Percentiles rank a stretch among this genome's conserved stretches.
Conservation (phyloP, 495 filamentous ascomycete genomes). For the Bombardia bombarda region DNA sequence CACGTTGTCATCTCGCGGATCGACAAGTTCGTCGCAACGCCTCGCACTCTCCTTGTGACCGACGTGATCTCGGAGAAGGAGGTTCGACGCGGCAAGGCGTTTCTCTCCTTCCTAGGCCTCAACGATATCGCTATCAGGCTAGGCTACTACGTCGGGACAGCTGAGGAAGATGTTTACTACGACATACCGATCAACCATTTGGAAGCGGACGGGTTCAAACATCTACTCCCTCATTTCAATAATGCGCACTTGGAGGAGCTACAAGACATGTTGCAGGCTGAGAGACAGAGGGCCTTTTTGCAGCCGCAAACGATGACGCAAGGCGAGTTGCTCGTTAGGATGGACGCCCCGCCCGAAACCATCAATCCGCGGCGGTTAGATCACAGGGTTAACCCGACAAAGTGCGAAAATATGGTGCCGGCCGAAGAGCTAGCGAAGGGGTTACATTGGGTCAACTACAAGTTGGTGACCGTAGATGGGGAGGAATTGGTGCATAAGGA, state of each 20-base stretch:
- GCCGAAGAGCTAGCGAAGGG: background rate
- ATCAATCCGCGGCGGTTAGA: constrained; percentile 9
- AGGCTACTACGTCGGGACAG: constrained; percentile 7
- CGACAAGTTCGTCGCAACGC: background rate
- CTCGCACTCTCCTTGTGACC: constrained; percentile 2
- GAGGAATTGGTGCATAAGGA: no score
- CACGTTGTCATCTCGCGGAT: background rate
- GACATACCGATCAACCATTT: constrained; percentile 2
- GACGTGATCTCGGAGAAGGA: constrained; percentile 3
- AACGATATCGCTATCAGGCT: constrained; percentile 2
- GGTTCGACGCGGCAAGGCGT: constrained; percentile 6
- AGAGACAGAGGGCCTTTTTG: background rate
- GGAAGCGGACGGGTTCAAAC: background rate
- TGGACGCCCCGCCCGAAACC: constrained; percentile 9
- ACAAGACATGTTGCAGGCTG: background rate
- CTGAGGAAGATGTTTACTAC: background rate
- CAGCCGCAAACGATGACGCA: background rate
- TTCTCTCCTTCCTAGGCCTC: constrained; percentile 7
- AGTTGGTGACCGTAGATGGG: no score
- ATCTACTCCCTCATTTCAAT: constrained; percentile 2
- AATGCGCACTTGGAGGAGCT: background rate
- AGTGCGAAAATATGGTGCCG: background rate
- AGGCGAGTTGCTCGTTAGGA: constrained; percentile 7
- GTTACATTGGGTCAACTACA: background rate
- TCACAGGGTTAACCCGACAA: background rate